phyloP scores from a whole-genome alignment of 2,329 filamentous ascomycete species.

The Ilyonectria mors-panacis region DNA sequence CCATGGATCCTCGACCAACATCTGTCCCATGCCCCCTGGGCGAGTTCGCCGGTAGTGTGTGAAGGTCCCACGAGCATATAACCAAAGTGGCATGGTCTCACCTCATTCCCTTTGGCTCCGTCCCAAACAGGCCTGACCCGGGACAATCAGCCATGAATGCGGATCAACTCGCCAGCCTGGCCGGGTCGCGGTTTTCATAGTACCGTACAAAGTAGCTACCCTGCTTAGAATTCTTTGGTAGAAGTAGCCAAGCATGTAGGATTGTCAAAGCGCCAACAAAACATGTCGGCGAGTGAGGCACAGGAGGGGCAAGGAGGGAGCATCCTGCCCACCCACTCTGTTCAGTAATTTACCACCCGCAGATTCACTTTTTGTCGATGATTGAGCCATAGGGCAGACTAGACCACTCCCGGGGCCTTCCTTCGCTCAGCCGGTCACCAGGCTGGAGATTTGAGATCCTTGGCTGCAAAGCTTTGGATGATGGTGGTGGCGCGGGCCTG shows the following conservation, averaged over 20 bases:
- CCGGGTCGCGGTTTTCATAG: slow-evolving; percentile 12
- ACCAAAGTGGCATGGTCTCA: slow-evolving; percentile 3
- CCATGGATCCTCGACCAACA: slow-evolving; percentile 17
- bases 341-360: slow-evolving; percentile 4
- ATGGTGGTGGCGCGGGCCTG: slow-evolving; percentile 21
- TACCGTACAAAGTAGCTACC: background rate
- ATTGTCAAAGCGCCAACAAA: slow-evolving; percentile 11
- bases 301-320: background rate
- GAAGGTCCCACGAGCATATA: too few species aligned
- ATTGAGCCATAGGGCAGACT: slow-evolving; percentile 9
- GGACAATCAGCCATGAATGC: slow-evolving; percentile 15
- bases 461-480: slow-evolving; percentile 7
- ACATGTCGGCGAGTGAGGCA: slow-evolving; percentile 3
- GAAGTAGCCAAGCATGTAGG: slow-evolving; percentile 8
- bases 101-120: slow-evolving; percentile 17
- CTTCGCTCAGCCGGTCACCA: slow-evolving; percentile 1
- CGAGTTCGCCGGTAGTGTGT: background rate
- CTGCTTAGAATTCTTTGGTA: too few species aligned
- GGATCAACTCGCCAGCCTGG: slow-evolving; percentile 12
- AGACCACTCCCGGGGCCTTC: background rate
- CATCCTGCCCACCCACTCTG: slow-evolving; percentile 8
- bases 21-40: background rate
- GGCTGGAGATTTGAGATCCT: slow-evolving; percentile 17
- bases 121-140: slow-evolving; percentile 9
- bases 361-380: background rate